These are phyloP conservation scores for Russula ochroleuca DNA, from an alignment of 768 basidiomycete genomes.

Conservation along the genomic window DNA sequence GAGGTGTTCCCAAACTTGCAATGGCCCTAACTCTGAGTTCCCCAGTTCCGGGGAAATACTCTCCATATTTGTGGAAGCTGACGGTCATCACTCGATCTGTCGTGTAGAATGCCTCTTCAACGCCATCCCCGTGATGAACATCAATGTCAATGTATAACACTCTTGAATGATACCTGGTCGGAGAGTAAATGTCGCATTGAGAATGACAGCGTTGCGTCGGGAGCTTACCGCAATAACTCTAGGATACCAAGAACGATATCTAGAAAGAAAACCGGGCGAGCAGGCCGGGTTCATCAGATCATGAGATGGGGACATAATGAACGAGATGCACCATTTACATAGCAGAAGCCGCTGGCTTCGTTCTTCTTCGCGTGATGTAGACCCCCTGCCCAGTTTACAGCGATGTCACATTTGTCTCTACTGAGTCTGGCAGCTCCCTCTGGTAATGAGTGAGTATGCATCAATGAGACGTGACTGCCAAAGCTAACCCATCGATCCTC, in stretches of 20 bases:
- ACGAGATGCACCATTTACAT: conserved; percentile 76
- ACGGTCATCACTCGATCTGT: conserved; percentile 98
- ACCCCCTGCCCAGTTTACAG: conserved; percentile 98
- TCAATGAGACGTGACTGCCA: background rate
- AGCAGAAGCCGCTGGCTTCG: conserved; percentile 98
- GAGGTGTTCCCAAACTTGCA: background rate
- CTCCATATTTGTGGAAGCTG: conserved; percentile 98
- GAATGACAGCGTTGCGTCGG: background rate
- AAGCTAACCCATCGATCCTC: conserved; percentile 92
- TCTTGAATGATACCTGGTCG: conserved; percentile 78
- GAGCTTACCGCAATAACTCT: conserved; percentile 74
- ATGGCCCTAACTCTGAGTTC: conserved; percentile 68
- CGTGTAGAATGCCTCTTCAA: conserved; percentile 98
- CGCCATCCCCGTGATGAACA: conserved; percentile 97
- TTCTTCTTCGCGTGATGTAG: conserved; percentile 99
- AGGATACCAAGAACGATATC: conserved; percentile 97
- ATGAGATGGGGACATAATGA: conserved; percentile 1
- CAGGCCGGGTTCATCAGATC: background rate
- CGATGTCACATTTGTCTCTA: conserved; percentile 97
- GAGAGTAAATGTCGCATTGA: background rate
- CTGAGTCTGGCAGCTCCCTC: conserved; percentile 96
- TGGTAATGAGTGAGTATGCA: conserved; percentile 33
- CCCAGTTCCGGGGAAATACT: conserved; percentile 99
- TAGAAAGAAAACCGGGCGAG: conserved; percentile 32
- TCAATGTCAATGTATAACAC: conserved; percentile 99